Conservation (phyloP, 2,329 filamentous ascomycete genomes). For the Pseudogymnoascus sp. region DNA sequence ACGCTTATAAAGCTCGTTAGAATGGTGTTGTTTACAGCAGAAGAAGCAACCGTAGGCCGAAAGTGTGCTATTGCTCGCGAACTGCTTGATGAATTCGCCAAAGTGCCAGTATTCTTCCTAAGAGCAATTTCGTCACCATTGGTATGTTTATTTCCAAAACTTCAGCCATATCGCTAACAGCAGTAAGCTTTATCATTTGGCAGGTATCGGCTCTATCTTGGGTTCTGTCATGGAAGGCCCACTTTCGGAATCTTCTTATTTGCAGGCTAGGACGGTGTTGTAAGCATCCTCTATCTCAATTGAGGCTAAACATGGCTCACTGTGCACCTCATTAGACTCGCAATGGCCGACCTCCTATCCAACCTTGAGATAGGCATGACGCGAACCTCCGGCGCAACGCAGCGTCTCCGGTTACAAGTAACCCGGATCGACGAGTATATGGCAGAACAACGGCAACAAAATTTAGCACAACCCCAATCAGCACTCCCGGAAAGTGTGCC, state of each 20-base stretch:
- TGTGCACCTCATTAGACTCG: conserved; percentile 19
- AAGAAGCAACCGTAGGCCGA: conserved; percentile 32
- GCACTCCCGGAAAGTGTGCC: neutral
- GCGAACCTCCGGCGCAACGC: conserved; percentile 30
- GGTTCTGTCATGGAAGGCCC: conserved; percentile 34
- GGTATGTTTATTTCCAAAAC: neutral
- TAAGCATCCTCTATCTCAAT: conserved; percentile 15
- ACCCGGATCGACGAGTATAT: conserved; percentile 34
- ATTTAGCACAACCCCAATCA: conserved; percentile 1
- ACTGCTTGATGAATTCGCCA: conserved; percentile 35
- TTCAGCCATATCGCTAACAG: neutral
- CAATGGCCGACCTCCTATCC: conserved; percentile 38
- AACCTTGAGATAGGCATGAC: conserved; percentile 36
- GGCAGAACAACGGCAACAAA: conserved; percentile 11
- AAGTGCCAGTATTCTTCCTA: conserved; percentile 37
- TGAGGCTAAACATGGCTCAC: neutral
- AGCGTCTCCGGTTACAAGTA: conserved; percentile 34
- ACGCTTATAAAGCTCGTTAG: conserved; percentile 36
- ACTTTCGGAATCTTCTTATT: conserved; percentile 17
- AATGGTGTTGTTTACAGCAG: conserved; percentile 36
- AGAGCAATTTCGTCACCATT: conserved; percentile 41
- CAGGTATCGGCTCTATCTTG: conserved; percentile 41
- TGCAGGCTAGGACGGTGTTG: conserved; percentile 33
- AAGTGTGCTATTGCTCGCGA: conserved; percentile 39
- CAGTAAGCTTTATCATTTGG: conserved; percentile 36